phyloP scores from a whole-genome alignment of 768 basidiomycete genomes.

The Mycena latifolia region DNA sequence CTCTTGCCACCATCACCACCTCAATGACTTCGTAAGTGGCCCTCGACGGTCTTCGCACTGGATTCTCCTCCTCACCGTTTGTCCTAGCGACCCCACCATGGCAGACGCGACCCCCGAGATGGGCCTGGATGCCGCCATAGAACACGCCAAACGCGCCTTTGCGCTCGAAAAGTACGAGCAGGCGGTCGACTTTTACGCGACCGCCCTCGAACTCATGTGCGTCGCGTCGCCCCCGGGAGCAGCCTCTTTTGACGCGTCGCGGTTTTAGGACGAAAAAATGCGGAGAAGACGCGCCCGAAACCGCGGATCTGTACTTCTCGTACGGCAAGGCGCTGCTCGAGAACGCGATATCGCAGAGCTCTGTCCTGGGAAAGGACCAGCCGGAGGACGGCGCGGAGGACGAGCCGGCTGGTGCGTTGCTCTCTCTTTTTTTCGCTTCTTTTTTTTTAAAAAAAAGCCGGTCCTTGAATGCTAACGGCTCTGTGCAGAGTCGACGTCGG shows the following conservation, averaged over 20 bases:
- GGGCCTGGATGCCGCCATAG: slow-evolving; percentile 70
- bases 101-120: slow-evolving; percentile 44
- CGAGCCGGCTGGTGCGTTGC: slow-evolving; percentile 34
- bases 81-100: slow-evolving; percentile 32
- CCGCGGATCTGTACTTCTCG: slow-evolving; percentile 88
- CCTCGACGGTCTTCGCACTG: slow-evolving; percentile 6
- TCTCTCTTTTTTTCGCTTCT: neutral
- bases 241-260: slow-evolving; percentile 34
- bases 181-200: slow-evolving; percentile 86
- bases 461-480: neutral
- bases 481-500: slow-evolving; percentile 34
- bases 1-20: slow-evolving; percentile 24
- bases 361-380: slow-evolving; percentile 93
- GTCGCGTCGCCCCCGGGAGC: slow-evolving; percentile 52
- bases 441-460: too few relatives aligned
- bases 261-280: slow-evolving; percentile 73
- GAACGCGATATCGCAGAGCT: slow-evolving; percentile 88
- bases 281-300: slow-evolving; percentile 86
- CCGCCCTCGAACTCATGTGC: slow-evolving; percentile 86
- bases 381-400: slow-evolving; percentile 65
- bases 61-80: neutral
- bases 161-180: slow-evolving; percentile 90
- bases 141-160: slow-evolving; percentile 89
- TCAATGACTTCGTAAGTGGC: neutral
- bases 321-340: slow-evolving; percentile 96